Percentiles rank a stretch among this genome's conserved stretches.
Conservation (phyloP, 2,329 filamentous ascomycete species). For the Escovopsis weberi region DNA sequence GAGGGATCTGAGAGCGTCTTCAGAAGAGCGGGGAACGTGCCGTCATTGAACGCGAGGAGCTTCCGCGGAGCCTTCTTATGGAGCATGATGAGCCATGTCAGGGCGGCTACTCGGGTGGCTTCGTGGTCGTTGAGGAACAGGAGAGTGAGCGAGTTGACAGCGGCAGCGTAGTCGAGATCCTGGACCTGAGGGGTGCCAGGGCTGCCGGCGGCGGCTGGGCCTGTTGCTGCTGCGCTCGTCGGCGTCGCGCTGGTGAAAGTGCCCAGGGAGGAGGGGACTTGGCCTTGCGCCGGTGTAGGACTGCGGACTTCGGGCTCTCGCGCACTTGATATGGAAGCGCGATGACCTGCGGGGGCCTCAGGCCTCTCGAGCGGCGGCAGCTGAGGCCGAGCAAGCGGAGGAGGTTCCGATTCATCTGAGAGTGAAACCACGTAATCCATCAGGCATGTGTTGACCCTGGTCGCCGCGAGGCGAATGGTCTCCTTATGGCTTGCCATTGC, state of each 20-base stretch:
- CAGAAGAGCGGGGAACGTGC: slow-evolving; percentile 86
- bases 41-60: slow-evolving; percentile 89
- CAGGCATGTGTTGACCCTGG: slow-evolving; percentile 75
- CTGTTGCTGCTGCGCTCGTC: too few species aligned
- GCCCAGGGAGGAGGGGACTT: slow-evolving; percentile 22
- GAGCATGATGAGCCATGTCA: slow-evolving; percentile 96
- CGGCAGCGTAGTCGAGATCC: slow-evolving; percentile 87
- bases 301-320: slow-evolving; percentile 39
- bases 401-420: slow-evolving; percentile 47
- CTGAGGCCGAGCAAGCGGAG: slow-evolving; percentile 26
- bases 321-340: slow-evolving; percentile 37
- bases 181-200: slow-evolving; percentile 29
- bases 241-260: slow-evolving; percentile 10
- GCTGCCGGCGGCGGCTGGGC: slow-evolving; percentile 22
- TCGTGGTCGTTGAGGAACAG: slow-evolving; percentile 96
- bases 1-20: slow-evolving; percentile 94
- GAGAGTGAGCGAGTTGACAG: slow-evolving; percentile 82
- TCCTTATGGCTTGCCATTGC: slow-evolving; percentile 89
- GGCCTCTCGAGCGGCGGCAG: slow-evolving; percentile 28
- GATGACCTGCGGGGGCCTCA: slow-evolving; percentile 33
- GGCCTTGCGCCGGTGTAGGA: slow-evolving; percentile 35
- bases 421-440: slow-evolving; percentile 92
- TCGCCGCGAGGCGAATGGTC: slow-evolving; percentile 74
- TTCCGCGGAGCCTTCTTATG: slow-evolving; percentile 90
- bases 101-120: slow-evolving; percentile 79